Percentiles rank a stretch among this genome's conserved stretches.
These are phyloP conservation scores for Jackrogersella minutella DNA, from an alignment of 495 filamentous ascomycete species.

Conservation along the genomic window DNA sequence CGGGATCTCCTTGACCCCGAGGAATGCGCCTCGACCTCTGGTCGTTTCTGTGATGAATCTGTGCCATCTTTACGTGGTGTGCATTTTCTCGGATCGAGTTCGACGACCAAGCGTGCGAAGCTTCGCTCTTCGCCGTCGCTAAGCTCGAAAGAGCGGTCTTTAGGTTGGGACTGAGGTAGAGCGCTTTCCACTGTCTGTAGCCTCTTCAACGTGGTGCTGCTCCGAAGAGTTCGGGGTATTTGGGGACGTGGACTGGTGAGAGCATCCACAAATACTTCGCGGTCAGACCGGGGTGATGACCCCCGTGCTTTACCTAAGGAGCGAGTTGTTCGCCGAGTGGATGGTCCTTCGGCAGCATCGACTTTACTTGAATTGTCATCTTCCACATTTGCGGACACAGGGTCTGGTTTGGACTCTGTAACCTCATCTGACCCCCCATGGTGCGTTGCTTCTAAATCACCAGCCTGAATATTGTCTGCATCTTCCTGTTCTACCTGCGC, in stretches of 20 bases:
- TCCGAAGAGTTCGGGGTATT: constrained; percentile 18
- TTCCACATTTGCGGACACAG: background rate
- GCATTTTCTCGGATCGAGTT: constrained; percentile 51
- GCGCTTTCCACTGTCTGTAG: background rate
- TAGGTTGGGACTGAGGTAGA: constrained; percentile 2
- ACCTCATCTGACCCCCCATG: constrained; percentile 10
- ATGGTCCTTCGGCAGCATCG: background rate
- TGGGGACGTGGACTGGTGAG: constrained; percentile 45
- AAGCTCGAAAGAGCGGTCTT: constrained; percentile 49
- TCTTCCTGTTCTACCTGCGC: constrained; percentile 15
- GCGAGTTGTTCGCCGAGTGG: constrained; percentile 11
- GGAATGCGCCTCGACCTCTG: background rate
- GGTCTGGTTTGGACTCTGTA: constrained; percentile 1
- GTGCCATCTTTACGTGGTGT: constrained; percentile 29
- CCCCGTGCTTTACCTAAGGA: constrained; percentile 23
- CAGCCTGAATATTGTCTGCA: constrained; percentile 19
- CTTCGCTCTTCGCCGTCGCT: constrained; percentile 57
- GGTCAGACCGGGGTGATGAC: constrained; percentile 49
- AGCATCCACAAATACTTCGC: constrained; percentile 58
- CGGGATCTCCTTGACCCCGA: constrained; percentile 25
- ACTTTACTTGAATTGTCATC: background rate
- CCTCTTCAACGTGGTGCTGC: constrained; percentile 5
- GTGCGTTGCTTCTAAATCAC: constrained; percentile 17
- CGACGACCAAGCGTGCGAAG: constrained; percentile 54
- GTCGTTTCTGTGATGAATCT: constrained; percentile 37